Evolutionary conservation across 768 basidiomycete species (phyloP).

Genomic region (Gymnopilus dilepis): DNA sequence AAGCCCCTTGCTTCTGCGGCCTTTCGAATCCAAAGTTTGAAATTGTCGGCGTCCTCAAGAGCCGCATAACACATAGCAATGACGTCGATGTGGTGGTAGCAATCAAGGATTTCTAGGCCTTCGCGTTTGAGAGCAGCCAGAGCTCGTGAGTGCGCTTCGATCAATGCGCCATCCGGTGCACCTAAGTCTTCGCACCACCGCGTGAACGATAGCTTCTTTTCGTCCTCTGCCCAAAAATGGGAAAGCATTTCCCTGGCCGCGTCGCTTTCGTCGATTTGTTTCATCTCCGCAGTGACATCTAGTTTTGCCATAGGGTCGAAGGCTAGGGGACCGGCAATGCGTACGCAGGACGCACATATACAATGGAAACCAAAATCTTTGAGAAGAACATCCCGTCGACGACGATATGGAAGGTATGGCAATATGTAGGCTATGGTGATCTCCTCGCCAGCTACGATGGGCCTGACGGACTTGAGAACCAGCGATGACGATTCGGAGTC

Average conservation of each 20-base stretch:
- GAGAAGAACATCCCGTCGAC: slow-evolving; percentile 28
- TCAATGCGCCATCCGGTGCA: slow-evolving; percentile 33
- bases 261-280: slow-evolving; percentile 32
- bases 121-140: slow-evolving; percentile 37
- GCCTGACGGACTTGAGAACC: slow-evolving; percentile 38
- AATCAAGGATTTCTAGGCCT: slow-evolving; percentile 36
- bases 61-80: slow-evolving; percentile 50
- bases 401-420: slow-evolving; percentile 25
- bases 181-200: slow-evolving; percentile 37
- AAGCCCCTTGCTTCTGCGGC: slow-evolving; percentile 33
- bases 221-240: slow-evolving; percentile 27
- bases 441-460: slow-evolving; percentile 39
- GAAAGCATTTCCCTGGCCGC: slow-evolving; percentile 32
- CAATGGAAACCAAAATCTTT: slow-evolving; percentile 39
- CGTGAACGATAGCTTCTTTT: slow-evolving; percentile 34
- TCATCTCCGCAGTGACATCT: not conserved
- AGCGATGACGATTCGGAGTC: slow-evolving; percentile 38
- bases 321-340: slow-evolving; percentile 7
- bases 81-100: slow-evolving; percentile 36
- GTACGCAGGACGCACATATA: slow-evolving; percentile 33
- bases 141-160: slow-evolving; percentile 37
- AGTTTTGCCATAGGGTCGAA: not conserved
- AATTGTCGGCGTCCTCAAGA: slow-evolving; percentile 39
- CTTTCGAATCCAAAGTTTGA: slow-evolving; percentile 20
- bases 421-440: slow-evolving; percentile 43